Base-by-base conservation (phyloP, 768 basidiomycete genomes). In the Russula griseocarnosa region DNA sequence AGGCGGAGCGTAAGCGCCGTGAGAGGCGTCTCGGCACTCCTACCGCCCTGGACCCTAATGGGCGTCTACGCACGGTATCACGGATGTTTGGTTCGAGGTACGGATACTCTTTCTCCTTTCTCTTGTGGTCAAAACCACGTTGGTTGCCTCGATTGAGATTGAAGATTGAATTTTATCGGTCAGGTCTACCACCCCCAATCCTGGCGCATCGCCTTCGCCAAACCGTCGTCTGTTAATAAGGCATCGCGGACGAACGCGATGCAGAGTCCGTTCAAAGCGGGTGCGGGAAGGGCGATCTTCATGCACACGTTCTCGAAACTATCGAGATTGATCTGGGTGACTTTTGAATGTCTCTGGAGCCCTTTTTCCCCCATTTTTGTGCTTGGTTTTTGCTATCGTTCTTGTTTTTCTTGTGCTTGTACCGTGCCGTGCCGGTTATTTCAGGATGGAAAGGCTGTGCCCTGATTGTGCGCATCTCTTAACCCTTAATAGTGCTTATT, bases 261-360 rank as follows among this genome's bases (percentile, higher is more conserved):
- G 6, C 58, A 69, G 36, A 69, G 69, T 59, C 71, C 76, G 55
- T 71, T 72, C 42, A 55, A 70, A 28, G 53, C 46, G 28, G 40
- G 69, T 3, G 69, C 75, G 69, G 73, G 62, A 80, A 81, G 70
- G 76, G 77, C 22, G 78, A 79, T 38, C 78, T 87, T 58, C 84
- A 86, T 70, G 77, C 81, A 6, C 77, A 80, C 22, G 73, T 90
- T 44, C 81, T 88, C 67, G 84, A 87, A 54, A 80, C 80, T 32
- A 80, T 91, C 67, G 88, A 91, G 67, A 80, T 91, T 63, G 88
- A 91, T 73, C 77, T 91, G 51, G 89, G 89, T 56, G 89, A 91
- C 74, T 91, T 91, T 73, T 91, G 59, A 67, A 61, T 51, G 38
- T 55, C 22, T 47, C 1, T 16, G 11, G 10, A 11, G 9, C 16